phyloP scores from a whole-genome alignment of 1,284 basidiomycete species.

The Leccinum ponderosum region DNA sequence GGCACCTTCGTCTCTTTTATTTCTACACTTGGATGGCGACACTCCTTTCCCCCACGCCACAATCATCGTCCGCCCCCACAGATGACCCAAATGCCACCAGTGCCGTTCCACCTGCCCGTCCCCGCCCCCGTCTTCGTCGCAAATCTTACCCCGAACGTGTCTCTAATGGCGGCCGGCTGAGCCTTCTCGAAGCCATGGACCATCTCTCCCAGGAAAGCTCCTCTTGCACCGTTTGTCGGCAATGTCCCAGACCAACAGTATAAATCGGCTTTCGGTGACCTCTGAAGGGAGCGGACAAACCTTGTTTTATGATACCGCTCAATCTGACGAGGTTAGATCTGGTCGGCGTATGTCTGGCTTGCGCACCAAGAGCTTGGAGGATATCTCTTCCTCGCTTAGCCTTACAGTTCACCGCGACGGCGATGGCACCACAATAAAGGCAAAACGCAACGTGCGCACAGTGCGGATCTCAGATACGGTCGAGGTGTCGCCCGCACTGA shows the following conservation, averaged over 20 bases:
- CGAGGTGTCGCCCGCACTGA: constrained; percentile 20
- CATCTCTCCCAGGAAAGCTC: constrained; percentile 25
- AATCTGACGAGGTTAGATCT: constrained; percentile 7
- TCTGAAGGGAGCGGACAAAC: constrained; percentile 32
- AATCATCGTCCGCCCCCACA: neutral
- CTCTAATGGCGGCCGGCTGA: constrained; percentile 22
- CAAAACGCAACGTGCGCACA: constrained; percentile 21
- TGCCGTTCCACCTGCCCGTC: constrained; percentile 15
- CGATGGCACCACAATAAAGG: constrained; percentile 2
- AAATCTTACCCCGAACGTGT: constrained; percentile 30
- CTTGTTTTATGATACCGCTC: constrained; percentile 24
- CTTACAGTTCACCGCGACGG: constrained; percentile 9
- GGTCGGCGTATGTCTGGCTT: constrained; percentile 1
- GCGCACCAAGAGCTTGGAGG: constrained; percentile 29
- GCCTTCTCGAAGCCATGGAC: constrained; percentile 33
- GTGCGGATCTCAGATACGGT: constrained; percentile 29
- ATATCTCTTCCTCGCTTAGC: constrained; percentile 20
- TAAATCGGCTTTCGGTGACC: constrained; percentile 20
- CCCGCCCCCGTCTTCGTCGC: constrained; percentile 18
- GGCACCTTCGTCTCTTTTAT: constrained; percentile 28
- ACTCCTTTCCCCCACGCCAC: neutral
- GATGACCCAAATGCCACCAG: neutral
- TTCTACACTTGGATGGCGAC: constrained; percentile 19
- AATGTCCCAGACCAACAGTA: constrained; percentile 8
- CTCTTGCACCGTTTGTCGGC: constrained; percentile 13